Percentiles rank a stretch among this genome's conserved stretches.
Conservation (phyloP, 2,329 filamentous ascomycete genomes). For the Dothidotthia symphoricarpi region DNA sequence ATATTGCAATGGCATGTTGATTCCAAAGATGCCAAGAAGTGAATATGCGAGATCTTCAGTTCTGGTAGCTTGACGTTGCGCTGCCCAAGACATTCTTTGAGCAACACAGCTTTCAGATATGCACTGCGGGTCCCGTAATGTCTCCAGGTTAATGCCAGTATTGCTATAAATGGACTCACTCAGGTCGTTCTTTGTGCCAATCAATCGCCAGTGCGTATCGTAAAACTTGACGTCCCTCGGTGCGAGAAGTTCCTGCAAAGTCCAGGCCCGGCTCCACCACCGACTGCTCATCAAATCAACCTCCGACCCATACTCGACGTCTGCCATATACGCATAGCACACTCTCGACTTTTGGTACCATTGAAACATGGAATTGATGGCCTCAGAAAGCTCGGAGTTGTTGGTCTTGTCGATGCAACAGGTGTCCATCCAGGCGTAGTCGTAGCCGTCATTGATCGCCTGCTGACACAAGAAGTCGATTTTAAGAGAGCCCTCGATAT, state of each 20-base stretch:
- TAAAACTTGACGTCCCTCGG: slow-evolving; percentile 6
- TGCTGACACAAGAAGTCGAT: slow-evolving; percentile 1
- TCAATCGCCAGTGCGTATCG: not conserved
- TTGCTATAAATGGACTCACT: not conserved
- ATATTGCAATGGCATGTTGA: slow-evolving; percentile 14
- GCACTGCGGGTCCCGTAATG: not conserved
- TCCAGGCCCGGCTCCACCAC: slow-evolving; percentile 11
- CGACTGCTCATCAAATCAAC: slow-evolving; percentile 1
- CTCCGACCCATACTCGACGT: not conserved
- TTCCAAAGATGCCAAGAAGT: slow-evolving; percentile 16
- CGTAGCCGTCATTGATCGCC: slow-evolving; percentile 1
- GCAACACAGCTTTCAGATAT: slow-evolving; percentile 3
- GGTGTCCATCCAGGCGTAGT: slow-evolving; percentile 3
- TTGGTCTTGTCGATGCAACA: slow-evolving; percentile 4
- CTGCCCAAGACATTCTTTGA: slow-evolving; percentile 15
- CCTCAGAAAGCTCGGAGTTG: not conserved
- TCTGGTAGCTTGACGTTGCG: slow-evolving; percentile 10
- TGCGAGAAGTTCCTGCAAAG: slow-evolving; percentile 12
- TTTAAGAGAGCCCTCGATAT: not conserved
- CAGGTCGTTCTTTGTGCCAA: slow-evolving; percentile 5
- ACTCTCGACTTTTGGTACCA: slow-evolving; percentile 5
- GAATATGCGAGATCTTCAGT: slow-evolving; percentile 17
- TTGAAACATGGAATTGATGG: slow-evolving; percentile 3
- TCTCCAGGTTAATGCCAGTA: slow-evolving; percentile 1
- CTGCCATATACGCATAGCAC: slow-evolving; percentile 9